Percentiles rank a stretch among this genome's conserved stretches.
Evolutionary conservation across 2,329 filamentous ascomycete genomes (phyloP).

Genomic region (Fusarium decemcellulare): DNA sequence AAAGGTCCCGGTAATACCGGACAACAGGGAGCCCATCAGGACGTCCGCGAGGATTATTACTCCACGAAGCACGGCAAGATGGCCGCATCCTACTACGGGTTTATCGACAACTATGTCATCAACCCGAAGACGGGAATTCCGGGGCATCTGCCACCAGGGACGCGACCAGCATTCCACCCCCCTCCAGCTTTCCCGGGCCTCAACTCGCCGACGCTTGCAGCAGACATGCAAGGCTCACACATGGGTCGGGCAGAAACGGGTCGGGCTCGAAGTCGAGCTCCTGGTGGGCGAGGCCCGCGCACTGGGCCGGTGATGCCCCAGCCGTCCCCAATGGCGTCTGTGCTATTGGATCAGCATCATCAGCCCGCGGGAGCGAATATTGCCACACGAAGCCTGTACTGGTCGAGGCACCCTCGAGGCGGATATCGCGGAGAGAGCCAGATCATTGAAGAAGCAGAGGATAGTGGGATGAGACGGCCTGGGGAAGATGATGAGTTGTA

Average conservation of each 20-base stretch:
- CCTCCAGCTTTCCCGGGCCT: slow-evolving; percentile 82
- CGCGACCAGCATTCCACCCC: slow-evolving; percentile 75
- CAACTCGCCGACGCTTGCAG: slow-evolving; percentile 71
- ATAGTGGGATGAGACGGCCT: slow-evolving; percentile 54
- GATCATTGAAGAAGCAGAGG: slow-evolving; percentile 70
- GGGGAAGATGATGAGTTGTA: slow-evolving; percentile 70
- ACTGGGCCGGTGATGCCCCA: slow-evolving; percentile 60
- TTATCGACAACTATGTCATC: slow-evolving; percentile 90
- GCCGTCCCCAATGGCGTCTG: slow-evolving; percentile 78
- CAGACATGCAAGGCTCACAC: slow-evolving; percentile 68
- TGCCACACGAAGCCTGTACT: slow-evolving; percentile 62
- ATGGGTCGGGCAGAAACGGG: slow-evolving; percentile 60
- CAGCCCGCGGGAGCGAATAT: slow-evolving; percentile 71
- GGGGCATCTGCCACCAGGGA: slow-evolving; percentile 70
- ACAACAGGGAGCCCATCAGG: slow-evolving; percentile 60
- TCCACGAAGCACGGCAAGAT: slow-evolving; percentile 97
- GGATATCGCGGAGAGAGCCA: slow-evolving; percentile 63
- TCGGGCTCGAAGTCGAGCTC: slow-evolving; percentile 58
- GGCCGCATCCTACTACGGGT: slow-evolving; percentile 96
- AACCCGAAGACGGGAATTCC: slow-evolving; percentile 79
- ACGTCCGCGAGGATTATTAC: slow-evolving; percentile 92
- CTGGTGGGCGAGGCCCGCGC: slow-evolving; percentile 48
- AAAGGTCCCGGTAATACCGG: slow-evolving; percentile 73
- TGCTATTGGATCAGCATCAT: slow-evolving; percentile 82
- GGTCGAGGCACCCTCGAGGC: slow-evolving; percentile 60